Percentiles rank a stretch among this genome's conserved stretches.
Conservation (phyloP, 371 early-diverging fungal genomes). For the Mucor lusitanicus region DNA sequence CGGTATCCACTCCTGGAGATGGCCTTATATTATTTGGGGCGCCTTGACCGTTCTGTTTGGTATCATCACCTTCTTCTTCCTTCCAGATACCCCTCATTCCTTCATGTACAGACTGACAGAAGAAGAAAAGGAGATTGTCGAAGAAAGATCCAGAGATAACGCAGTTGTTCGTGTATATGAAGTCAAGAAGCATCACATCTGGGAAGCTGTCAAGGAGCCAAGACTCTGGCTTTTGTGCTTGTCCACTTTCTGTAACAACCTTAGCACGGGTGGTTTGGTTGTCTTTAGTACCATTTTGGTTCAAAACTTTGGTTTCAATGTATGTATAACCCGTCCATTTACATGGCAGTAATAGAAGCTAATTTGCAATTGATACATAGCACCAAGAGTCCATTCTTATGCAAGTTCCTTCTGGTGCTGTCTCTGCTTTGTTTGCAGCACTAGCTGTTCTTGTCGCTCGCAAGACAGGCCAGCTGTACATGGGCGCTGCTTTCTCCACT, state of each 20-base stretch:
- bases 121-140: conserved; percentile 28
- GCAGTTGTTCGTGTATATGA: conserved; percentile 24
- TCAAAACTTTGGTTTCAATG: conserved; percentile 31
- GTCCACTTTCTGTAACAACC: conserved; percentile 22
- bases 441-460: conserved; percentile 18
- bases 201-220: conserved; percentile 27
- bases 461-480: conserved; percentile 19
- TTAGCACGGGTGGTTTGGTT: conserved; percentile 36
- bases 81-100: conserved; percentile 24
- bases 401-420: conserved; percentile 30
- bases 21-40: conserved; percentile 34
- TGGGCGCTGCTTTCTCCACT: conserved; percentile 18
- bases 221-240: conserved; percentile 24
- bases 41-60: conserved; percentile 23
- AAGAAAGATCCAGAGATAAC: conserved; percentile 25
- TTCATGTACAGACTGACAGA: conserved; percentile 20
- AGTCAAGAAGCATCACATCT: conserved; percentile 23
- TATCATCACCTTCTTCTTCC: conserved; percentile 23
- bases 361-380: background rate
- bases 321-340: conserved; percentile 7
- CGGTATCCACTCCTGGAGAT: conserved; percentile 25
- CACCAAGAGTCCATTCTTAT: conserved; percentile 33
- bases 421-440: conserved; percentile 15
- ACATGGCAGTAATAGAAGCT: background rate
- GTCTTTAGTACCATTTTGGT: conserved; percentile 37